Percentiles rank a stretch among this genome's conserved stretches.
Conservation (phyloP, 768 basidiomycete species). For the Tulasnella sp. region DNA sequence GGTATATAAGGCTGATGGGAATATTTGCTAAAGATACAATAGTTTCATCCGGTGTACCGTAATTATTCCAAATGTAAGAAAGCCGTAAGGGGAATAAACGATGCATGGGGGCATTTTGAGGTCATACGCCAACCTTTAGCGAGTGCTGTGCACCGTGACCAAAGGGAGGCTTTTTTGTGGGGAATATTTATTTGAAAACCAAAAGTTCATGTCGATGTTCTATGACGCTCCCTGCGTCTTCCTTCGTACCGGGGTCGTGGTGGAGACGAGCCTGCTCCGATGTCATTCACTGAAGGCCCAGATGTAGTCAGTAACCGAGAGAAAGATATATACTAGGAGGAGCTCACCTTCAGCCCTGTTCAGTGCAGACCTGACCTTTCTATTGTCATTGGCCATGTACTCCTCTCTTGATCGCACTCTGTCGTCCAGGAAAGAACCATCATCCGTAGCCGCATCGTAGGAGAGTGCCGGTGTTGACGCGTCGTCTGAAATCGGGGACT, state of each 20-base stretch:
- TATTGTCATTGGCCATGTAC: slow-evolving; percentile 1
- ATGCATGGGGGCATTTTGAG: not conserved
- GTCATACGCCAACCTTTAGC: not conserved
- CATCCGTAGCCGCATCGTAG: not conserved
- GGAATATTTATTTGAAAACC: not conserved
- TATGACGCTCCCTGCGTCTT: not conserved
- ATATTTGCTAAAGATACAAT: slow-evolving; percentile 7
- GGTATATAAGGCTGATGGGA: not conserved
- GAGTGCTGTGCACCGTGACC: no score
- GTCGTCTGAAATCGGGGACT: not conserved
- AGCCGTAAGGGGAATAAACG: not conserved
- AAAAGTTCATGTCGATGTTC: not conserved
- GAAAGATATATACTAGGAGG: not conserved
- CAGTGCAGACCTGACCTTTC: not conserved
- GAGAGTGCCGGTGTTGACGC: not conserved
- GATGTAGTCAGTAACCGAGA: not conserved
- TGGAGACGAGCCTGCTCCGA: not conserved
- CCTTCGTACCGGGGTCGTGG: not conserved
- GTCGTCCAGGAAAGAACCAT: not conserved
- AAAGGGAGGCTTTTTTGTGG: no score
- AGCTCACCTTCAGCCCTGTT: not conserved
- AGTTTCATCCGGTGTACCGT: not conserved
- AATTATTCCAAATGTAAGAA: not conserved
- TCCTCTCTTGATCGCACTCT: not conserved
- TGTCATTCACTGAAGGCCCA: not conserved